phyloP scores from a whole-genome alignment of 2,329 filamentous ascomycete species.

The Capronia coronata region DNA sequence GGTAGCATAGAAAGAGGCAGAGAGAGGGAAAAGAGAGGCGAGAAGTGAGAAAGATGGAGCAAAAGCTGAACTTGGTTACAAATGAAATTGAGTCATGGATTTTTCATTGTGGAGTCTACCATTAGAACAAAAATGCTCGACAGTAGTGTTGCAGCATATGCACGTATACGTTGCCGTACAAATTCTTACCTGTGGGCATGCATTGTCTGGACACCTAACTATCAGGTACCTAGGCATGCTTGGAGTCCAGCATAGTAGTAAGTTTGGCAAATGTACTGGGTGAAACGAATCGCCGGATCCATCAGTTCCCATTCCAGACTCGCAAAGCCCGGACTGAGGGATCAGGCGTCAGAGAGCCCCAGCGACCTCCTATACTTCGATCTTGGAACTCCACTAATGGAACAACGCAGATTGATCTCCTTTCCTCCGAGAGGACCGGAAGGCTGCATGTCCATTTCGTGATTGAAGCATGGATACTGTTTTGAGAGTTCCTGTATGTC shows the following conservation, averaged over 20 bases:
- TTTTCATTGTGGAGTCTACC: background rate
- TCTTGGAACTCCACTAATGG: slow-evolving; percentile 30
- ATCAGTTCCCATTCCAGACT: slow-evolving; percentile 15
- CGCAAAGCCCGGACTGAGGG: slow-evolving; percentile 11
- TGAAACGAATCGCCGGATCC: slow-evolving; percentile 37
- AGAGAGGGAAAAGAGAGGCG: no score
- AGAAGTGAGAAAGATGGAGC: no score
- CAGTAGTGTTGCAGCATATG: background rate
- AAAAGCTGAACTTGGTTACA: background rate
- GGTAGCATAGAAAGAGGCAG: no score
- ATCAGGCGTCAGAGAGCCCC: slow-evolving; percentile 37
- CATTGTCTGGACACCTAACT: no score
- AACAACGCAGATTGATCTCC: slow-evolving; percentile 16
- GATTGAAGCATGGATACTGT: slow-evolving; percentile 5
- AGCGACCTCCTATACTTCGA: slow-evolving; percentile 24
- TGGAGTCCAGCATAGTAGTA: background rate
- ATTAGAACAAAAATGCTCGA: background rate
- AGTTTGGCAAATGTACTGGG: slow-evolving; percentile 31
- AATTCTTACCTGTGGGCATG: no score
- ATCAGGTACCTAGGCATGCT: no score
- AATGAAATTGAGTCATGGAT: background rate
- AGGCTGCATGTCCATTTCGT: slow-evolving; percentile 21
- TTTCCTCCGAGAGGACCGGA: background rate
- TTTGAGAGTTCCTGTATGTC: slow-evolving; percentile 8
- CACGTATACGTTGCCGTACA: no score